Conservation (phyloP, 305 asterid species). For the Fraxinus albicans region DNA sequence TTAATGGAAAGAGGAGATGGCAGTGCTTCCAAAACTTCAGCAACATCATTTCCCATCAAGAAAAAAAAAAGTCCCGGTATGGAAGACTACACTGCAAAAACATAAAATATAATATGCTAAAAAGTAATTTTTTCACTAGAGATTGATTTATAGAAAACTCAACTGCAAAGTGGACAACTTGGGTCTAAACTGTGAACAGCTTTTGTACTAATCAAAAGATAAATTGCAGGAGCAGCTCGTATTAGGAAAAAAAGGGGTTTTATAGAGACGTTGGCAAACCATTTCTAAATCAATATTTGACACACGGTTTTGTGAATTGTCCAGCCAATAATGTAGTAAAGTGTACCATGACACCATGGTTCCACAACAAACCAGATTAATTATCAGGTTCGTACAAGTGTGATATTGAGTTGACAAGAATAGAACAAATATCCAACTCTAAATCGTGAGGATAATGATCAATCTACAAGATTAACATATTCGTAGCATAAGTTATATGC, state of each 20-base stretch:
- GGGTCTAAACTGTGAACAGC: not conserved
- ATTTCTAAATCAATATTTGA: not conserved
- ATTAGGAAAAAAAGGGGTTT: not conserved
- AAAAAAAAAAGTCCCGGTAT: slow-evolving; percentile 21
- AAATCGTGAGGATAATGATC: not conserved
- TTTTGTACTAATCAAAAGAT: not conserved
- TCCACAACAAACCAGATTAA: not conserved
- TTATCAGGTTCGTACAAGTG: not conserved
- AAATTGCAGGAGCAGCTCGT: not conserved
- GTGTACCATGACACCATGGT: not conserved
- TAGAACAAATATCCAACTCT: not conserved
- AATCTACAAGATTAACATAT: not conserved
- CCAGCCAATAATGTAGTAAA: not conserved
- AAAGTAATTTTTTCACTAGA: not conserved
- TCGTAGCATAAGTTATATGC: not conserved
- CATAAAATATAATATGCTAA: not conserved
- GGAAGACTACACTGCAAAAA: slow-evolving; percentile 12
- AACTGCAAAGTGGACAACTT: not conserved
- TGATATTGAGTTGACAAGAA: not conserved
- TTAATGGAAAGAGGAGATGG: slow-evolving; percentile 35
- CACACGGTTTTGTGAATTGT: not conserved
- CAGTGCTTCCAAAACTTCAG: slow-evolving; percentile 30
- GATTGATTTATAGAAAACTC: not conserved
- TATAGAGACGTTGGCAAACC: not conserved
- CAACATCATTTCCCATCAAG: slow-evolving; percentile 55